A percentile compares a stretch with the other conserved stretches of the same genome.
Evolutionary conservation across 257 asterid genomes (phyloP).

Genomic region (Fraxinus anomala): DNA sequence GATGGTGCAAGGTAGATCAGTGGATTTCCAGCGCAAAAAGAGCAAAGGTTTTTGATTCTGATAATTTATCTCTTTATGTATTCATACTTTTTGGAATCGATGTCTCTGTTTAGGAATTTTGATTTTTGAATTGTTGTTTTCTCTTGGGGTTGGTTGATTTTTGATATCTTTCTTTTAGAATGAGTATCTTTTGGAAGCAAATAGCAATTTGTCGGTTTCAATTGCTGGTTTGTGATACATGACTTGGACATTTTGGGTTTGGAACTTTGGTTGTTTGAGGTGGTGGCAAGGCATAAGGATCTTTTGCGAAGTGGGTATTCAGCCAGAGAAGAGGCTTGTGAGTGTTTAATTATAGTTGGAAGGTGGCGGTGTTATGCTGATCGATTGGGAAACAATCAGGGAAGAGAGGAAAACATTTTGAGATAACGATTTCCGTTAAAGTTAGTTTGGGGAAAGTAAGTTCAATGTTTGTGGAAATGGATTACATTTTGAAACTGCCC

Average conservation of each 20-base stretch:
- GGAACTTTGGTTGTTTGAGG: not conserved
- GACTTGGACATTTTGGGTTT: not conserved
- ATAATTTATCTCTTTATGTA: not conserved
- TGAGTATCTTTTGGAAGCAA: not conserved
- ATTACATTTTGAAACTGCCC: not conserved
- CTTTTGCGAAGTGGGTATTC: not conserved
- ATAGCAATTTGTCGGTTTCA: not conserved
- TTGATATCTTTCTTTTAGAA: not conserved
- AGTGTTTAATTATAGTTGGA: not conserved
- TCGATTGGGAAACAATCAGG: not conserved
- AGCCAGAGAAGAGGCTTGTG: not conserved
- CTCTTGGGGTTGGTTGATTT: not conserved
- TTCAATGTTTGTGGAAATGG: not conserved
- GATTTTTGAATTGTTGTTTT: not conserved
- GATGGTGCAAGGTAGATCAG: conserved; percentile 86
- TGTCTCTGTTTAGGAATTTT: not conserved
- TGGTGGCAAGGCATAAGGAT: not conserved
- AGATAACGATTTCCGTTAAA: not conserved
- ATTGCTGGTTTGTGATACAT: not conserved
- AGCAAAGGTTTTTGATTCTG: conserved; percentile 66
- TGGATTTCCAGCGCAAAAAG: conserved; percentile 92
- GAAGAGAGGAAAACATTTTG: not conserved
- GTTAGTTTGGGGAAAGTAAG: not conserved
- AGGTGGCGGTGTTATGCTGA: not conserved
- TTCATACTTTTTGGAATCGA: not conserved